Evolutionary conservation across 208 protist species (phyloP).

Genomic region (Jaenimonas drosophilae): DNA sequence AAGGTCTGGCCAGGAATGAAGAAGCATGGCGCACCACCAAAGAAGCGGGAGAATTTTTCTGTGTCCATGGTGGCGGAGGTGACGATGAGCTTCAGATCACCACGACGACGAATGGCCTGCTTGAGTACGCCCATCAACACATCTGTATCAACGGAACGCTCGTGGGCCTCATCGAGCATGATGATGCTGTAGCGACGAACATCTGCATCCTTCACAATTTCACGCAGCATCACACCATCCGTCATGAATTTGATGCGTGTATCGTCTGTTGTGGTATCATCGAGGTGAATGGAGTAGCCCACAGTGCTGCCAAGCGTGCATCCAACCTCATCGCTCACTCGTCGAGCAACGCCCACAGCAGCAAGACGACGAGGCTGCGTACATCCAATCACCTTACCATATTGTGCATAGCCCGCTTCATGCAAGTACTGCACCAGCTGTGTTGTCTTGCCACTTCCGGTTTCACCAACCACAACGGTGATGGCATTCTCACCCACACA

Average conservation of each 20-base stretch:
- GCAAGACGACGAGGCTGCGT: conserved; percentile 96
- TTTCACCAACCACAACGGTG: conserved; percentile 81
- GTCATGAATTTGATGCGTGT: conserved; percentile 96
- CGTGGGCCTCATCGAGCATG: conserved; percentile 99
- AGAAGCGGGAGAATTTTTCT: conserved; percentile 96
- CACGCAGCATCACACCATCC: conserved; percentile 94
- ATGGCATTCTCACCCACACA: conserved; percentile 74
- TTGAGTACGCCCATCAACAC: conserved; percentile 96
- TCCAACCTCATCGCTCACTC: conserved; percentile 91
- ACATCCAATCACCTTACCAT: conserved; percentile 63
- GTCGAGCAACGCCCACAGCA: conserved; percentile 89
- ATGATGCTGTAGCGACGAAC: conserved; percentile 94
- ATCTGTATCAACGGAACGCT: conserved; percentile 95
- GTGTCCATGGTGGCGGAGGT: conserved; percentile 99
- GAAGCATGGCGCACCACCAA: conserved; percentile 93
- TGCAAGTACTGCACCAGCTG: conserved; percentile 88
- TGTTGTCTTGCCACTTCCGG: conserved; percentile 89
- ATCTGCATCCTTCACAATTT: conserved; percentile 82
- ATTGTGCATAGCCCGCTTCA: conserved; percentile 46
- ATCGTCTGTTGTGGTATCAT: conserved; percentile 70
- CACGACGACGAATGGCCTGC: conserved; percentile 54
- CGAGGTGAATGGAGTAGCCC: conserved; percentile 91
- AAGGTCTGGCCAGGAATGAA: conserved; percentile 96
- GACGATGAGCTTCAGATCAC: conserved; percentile 98
- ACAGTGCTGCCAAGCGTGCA: conserved; percentile 73